These are phyloP conservation scores for Nicotiana benthamiana DNA, from an alignment of 257 asterid species.

Conservation along the genomic window DNA sequence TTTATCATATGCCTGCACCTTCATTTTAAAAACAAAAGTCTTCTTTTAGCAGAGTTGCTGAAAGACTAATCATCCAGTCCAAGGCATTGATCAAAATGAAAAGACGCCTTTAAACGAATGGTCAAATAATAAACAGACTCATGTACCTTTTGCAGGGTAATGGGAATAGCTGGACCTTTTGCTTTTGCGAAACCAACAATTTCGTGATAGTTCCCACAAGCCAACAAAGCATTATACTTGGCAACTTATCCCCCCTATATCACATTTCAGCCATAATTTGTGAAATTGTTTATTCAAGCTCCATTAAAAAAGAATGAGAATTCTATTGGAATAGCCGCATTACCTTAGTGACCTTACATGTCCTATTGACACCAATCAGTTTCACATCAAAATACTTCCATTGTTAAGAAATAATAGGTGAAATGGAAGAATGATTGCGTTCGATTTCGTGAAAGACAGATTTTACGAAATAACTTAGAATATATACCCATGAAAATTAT, in stretches of 20 bases:
- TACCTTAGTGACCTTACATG: conserved; percentile 92
- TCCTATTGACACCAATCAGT: conserved; percentile 75
- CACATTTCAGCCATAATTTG: conserved; percentile 10
- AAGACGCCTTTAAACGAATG: neutral
- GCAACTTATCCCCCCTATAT: conserved; percentile 76
- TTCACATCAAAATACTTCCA: conserved; percentile 86
- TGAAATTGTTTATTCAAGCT: conserved; percentile 1
- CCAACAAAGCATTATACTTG: conserved; percentile 78
- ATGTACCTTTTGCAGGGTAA: conserved; percentile 80
- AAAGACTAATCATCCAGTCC: neutral
- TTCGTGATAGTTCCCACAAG: conserved; percentile 92
- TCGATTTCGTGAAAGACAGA: neutral
- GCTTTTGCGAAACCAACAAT: conserved; percentile 93
- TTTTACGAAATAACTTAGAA: neutral
- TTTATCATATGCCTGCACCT: conserved; percentile 70
- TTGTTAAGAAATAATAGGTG: conserved; percentile 11
- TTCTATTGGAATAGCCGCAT: conserved; percentile 8
- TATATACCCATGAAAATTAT: neutral
- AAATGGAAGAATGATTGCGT: neutral
- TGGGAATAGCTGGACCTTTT: conserved; percentile 69
- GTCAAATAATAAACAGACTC: neutral
- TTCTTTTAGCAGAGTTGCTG: neutral
- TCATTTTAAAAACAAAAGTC: neutral
- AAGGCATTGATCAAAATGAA: conserved; percentile 3
- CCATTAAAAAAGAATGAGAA: neutral